Conservation (phyloP, 73 alveolate species). For the Effrenium voratum region DNA sequence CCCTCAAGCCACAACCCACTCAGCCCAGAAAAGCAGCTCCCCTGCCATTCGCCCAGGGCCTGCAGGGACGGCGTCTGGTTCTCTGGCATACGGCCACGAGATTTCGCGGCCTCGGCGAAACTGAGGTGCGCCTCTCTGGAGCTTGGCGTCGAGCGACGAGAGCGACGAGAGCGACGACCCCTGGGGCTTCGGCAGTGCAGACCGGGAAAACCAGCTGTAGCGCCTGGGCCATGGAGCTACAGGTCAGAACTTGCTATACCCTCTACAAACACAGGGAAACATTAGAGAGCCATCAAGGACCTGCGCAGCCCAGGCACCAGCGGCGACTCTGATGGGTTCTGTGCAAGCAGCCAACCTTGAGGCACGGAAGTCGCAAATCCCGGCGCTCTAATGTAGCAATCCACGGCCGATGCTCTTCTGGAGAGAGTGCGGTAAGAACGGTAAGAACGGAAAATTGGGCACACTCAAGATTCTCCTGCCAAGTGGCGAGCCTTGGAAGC, state of each 20-base stretch:
- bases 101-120: conserved; percentile 45
- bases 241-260: neutral
- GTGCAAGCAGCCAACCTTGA: conserved; percentile 90
- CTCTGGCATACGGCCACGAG: conserved; percentile 40
- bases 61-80: neutral
- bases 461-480: too few species aligned
- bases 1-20: neutral
- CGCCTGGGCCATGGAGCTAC: neutral
- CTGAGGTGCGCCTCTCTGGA: too few species aligned
- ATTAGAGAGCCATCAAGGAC: neutral
- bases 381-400: too few species aligned
- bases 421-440: too few species aligned
- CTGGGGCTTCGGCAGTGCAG: conserved; percentile 54
- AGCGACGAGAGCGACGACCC: too few species aligned
- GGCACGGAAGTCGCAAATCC: too few species aligned
- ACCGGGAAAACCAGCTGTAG: conserved; percentile 84
- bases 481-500: conserved; percentile 77
- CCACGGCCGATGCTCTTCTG: too few species aligned
- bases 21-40: neutral
- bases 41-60: neutral
- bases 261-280: neutral
- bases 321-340: conserved; percentile 64
- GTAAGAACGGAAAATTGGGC: too few species aligned
- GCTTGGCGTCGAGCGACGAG: too few species aligned
- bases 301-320: neutral